These are phyloP conservation scores for Alloteropsis angusta DNA, from an alignment of 202 grass and related monocot species.

Conservation along the genomic window DNA sequence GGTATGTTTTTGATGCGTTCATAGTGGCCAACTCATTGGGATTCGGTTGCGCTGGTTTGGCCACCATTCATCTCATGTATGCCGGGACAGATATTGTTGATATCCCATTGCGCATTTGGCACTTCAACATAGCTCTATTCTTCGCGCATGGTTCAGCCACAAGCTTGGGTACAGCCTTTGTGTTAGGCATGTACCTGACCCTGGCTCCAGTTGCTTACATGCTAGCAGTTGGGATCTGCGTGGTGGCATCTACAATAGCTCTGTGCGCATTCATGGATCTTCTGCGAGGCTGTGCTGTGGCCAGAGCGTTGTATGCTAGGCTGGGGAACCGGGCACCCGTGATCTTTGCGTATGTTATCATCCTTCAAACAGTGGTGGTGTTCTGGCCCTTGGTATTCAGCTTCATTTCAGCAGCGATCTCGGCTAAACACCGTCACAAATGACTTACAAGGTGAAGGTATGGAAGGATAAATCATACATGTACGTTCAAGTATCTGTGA, in stretches of 20 bases:
- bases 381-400: background rate
- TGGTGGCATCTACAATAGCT: background rate
- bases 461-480: too few species aligned
- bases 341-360: background rate
- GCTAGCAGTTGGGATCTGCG: background rate
- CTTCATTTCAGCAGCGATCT: background rate
- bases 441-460: too few species aligned
- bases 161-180: background rate
- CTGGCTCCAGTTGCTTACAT: background rate
- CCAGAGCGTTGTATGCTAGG: background rate
- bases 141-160: background rate
- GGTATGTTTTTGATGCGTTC: conserved; percentile 28
- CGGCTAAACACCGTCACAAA: background rate
- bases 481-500: too few species aligned
- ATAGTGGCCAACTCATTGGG: background rate
- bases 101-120: background rate
- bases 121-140: background rate
- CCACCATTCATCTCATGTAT: background rate
- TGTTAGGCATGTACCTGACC: background rate
- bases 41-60: background rate
- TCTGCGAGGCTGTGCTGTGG: background rate
- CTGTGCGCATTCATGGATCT: background rate
- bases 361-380: background rate
- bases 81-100: background rate
- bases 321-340: background rate